Conservation (phyloP, 768 basidiomycete species). For the Punctularia strigosozonata region DNA sequence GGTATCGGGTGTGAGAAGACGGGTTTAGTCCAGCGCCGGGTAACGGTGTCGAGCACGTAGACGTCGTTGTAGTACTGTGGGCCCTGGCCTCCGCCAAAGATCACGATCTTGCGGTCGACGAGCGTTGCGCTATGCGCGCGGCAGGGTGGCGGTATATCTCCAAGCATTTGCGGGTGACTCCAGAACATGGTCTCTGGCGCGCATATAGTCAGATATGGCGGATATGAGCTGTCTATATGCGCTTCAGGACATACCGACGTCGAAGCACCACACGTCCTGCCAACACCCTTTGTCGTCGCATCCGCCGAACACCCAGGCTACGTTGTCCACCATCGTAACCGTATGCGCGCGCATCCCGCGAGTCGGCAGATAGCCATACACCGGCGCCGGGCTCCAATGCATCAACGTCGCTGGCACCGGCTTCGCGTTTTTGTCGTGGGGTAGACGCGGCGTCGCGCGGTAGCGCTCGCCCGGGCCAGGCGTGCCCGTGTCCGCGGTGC, state of each 20-base stretch:
- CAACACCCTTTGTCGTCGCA: constrained; percentile 71
- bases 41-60: constrained; percentile 71
- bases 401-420: constrained; percentile 61
- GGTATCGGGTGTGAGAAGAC: too few relatives aligned
- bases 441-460: constrained; percentile 45
- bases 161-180: constrained; percentile 64
- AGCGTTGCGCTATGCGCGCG: constrained; percentile 84
- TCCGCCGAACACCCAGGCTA: constrained; percentile 84
- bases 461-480: constrained; percentile 20
- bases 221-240: too few relatives aligned
- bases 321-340: constrained; percentile 70
- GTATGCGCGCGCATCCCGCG: constrained; percentile 72
- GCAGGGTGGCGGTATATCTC: constrained; percentile 73
- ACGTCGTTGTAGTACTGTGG: constrained; percentile 73
- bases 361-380: constrained; percentile 57
- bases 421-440: constrained; percentile 46
- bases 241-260: constrained; percentile 43
- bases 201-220: too few relatives aligned
- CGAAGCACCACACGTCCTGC: constrained; percentile 75
- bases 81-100: constrained; percentile 84
- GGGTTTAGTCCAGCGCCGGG: constrained; percentile 54
- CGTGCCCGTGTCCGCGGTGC: constrained; percentile 6
- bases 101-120: constrained; percentile 66
- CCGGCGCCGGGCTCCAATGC: constrained; percentile 81
- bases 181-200: constrained; percentile 77